Base-by-base conservation (phyloP, 306 rosid species). In the Ammopiptanthus mongolicus region DNA sequence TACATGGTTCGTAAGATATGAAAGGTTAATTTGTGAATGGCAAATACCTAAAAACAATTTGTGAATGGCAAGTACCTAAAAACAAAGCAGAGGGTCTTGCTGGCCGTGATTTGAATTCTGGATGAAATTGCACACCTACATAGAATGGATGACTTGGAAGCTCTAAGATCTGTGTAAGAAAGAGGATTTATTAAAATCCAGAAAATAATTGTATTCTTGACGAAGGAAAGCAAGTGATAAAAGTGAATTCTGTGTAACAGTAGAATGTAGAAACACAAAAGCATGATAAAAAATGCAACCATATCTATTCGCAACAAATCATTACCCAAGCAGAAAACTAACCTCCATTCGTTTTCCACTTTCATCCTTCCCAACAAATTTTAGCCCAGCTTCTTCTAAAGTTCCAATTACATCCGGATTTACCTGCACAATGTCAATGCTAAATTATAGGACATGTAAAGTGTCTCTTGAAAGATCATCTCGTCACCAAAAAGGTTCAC, bases 331-430 rank as follows among this genome's bases (percentile, higher is more conserved):
- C 11, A 13, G 22, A 76, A 78, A 80, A 85, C 80, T 69, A 65
- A 92, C 99, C 92, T 96, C 98, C 99, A 92, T 96, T 73, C 99
- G 87, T n/a, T 88, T 96, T 85, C 96, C 88, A 62, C 82, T 96
- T 83, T 90, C 98, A 80, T 96, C 99, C 80, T 76, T 92, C 78
- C 99, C 99, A 48, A 90, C 96, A 84, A 96, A 96, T 76, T 88
- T 89, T 69, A 96, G 87, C 61, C 98, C 98, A 70, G 85, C 93
- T 84, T 89, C 93, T 83, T 90, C 98, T 57, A 92, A 80, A 78
- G 23, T 70, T 76, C 68, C 97, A 76, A 90, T 86, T 47, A 87
- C 82, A 71, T 90, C 97, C 1, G 99, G 98, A 75, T 96, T 96
- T 63, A 96, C 99, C 98, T 96, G 84, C 84, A 85, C 14, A 42